Percentiles rank a stretch among this genome's conserved stretches.
Evolutionary conservation across 1,284 basidiomycete species (phyloP).

Genomic region (Anthracocystis panici-leucophaei): DNA sequence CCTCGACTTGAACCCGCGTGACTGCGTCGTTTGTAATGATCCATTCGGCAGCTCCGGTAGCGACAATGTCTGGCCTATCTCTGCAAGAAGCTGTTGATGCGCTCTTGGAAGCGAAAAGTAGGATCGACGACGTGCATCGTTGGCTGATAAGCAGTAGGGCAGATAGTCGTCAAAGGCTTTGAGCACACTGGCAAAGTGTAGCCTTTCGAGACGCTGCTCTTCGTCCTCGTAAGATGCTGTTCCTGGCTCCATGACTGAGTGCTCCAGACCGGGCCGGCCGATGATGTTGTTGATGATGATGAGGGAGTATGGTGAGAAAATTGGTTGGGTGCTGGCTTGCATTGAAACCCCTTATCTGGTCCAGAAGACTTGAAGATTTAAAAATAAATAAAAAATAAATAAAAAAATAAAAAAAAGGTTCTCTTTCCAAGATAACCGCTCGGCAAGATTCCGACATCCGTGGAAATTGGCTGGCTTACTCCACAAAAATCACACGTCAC

Average conservation of each 20-base stretch:
- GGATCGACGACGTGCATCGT: conserved; percentile 59
- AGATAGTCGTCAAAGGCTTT: conserved; percentile 65
- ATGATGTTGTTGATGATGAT: background rate
- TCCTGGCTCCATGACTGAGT: background rate
- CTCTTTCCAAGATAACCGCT: conserved; percentile 14
- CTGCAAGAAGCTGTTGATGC: conserved; percentile 58
- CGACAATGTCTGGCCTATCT: conserved; percentile 42
- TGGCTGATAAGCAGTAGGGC: conserved; percentile 60
- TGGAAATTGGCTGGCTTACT: conserved; percentile 3
- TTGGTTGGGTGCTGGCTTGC: background rate
- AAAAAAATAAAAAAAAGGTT: too few relatives aligned
- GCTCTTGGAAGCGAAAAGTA: conserved; percentile 56
- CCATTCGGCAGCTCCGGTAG: conserved; percentile 36
- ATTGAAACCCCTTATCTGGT: background rate
- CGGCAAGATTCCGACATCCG: conserved; percentile 25
- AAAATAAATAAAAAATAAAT: background rate
- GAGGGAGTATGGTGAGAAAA: background rate
- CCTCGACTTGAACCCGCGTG: conserved; percentile 48
- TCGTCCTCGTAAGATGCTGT: conserved; percentile 20
- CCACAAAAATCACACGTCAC: conserved; percentile 22
- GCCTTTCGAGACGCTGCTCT: conserved; percentile 49
- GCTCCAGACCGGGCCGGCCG: background rate
- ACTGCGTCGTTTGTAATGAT: background rate
- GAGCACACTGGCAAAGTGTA: conserved; percentile 63
- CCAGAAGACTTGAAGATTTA: background rate